A percentile compares a stretch with the other conserved stretches of the same genome.
These are phyloP conservation scores for Diaporthe humulicola DNA, from an alignment of 2,329 filamentous ascomycete genomes.

Conservation along the genomic window DNA sequence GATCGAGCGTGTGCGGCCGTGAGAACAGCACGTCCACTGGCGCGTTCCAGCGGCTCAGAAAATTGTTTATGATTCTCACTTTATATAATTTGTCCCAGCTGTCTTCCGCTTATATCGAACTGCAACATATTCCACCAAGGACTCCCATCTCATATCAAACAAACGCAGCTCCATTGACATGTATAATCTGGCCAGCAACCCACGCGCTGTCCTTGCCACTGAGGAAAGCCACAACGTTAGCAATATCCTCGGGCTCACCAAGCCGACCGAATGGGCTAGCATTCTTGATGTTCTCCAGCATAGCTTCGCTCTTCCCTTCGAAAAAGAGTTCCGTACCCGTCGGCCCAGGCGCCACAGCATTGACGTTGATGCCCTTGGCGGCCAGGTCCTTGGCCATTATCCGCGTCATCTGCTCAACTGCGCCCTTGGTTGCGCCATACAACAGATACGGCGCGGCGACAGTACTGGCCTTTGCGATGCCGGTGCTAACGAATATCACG, in stretches of 20 bases:
- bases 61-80: not conserved
- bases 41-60: not conserved
- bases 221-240: conserved; percentile 59
- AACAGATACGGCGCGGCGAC: conserved; percentile 61
- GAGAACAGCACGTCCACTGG: not conserved
- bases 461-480: conserved; percentile 50
- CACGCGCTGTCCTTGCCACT: conserved; percentile 53
- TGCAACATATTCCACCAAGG: not conserved
- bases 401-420: conserved; percentile 70
- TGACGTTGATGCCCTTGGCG: conserved; percentile 62
- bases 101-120: too few species aligned
- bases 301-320: conserved; percentile 60
- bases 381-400: conserved; percentile 68
- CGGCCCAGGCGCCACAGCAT: conserved; percentile 57
- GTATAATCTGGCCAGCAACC: conserved; percentile 61
- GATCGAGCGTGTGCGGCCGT: too few species aligned
- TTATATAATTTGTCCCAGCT: conserved; percentile 10
- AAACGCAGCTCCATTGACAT: conserved; percentile 56
- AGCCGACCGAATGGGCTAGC: conserved; percentile 60
- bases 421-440: conserved; percentile 70
- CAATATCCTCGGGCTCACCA: conserved; percentile 64
- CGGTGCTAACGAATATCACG: conserved; percentile 67
- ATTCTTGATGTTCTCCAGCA: conserved; percentile 56
- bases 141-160: not conserved
- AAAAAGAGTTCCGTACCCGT: conserved; percentile 69